These are phyloP conservation scores for Talaromyces sp. DNA, from an alignment of 2,329 filamentous ascomycete species.

Conservation along the genomic window DNA sequence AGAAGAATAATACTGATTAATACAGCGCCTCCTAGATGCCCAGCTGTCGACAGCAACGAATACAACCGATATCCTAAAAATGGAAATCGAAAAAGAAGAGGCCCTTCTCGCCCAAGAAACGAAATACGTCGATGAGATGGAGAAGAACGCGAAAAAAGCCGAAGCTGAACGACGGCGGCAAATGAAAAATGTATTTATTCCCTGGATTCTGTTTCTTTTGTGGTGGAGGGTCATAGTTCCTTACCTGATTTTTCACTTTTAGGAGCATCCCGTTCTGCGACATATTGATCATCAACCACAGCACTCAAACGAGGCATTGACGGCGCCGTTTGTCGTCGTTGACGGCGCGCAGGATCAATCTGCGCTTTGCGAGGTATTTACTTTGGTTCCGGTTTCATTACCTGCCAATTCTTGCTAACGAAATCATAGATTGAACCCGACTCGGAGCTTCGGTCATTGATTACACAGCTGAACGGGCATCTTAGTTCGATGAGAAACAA, in stretches of 20 bases:
- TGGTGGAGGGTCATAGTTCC: neutral
- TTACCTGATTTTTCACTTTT: neutral
- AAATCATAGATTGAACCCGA: constrained; percentile 33
- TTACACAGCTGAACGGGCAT: constrained; percentile 40
- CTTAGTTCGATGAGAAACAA: constrained; percentile 43
- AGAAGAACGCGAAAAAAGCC: constrained; percentile 39
- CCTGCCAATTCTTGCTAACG: neutral
- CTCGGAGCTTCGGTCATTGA: constrained; percentile 29
- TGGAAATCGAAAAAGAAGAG: constrained; percentile 41
- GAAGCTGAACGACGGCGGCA: constrained; percentile 36
- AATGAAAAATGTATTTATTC: constrained; percentile 36
- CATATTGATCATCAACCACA: constrained; percentile 24
- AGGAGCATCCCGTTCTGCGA: constrained; percentile 39
- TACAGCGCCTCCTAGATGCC: constrained; percentile 33
- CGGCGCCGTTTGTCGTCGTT: constrained; percentile 25
- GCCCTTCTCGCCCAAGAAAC: constrained; percentile 36
- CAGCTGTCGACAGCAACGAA: constrained; percentile 36
- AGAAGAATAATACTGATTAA: neutral
- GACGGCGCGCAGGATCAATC: constrained; percentile 21
- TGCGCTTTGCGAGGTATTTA: constrained; percentile 31
- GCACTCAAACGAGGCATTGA: constrained; percentile 11
- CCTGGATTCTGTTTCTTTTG: neutral
- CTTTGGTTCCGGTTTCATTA: neutral
- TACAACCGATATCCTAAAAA: constrained; percentile 35
- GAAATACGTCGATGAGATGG: constrained; percentile 37